phyloP scores from a whole-genome alignment of 345 rosid genomes.

The Populus nigra region DNA sequence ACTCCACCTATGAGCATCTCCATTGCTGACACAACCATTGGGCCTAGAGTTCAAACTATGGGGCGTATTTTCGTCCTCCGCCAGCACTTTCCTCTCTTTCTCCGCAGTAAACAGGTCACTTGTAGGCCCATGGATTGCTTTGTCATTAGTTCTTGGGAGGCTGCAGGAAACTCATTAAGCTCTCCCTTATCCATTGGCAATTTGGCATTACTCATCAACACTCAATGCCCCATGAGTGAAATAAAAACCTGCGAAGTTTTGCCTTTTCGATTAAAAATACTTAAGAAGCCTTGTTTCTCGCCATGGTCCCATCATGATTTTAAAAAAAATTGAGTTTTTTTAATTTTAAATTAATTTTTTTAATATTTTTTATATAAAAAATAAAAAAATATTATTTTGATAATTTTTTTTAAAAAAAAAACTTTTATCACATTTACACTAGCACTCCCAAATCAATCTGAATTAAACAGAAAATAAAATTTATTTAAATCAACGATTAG shows the following conservation, averaged over 20 bases:
- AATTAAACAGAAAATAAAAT: not conserved
- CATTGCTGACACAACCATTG: conserved; percentile 25
- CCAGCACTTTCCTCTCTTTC: conserved; percentile 48
- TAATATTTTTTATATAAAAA: too few relatives aligned
- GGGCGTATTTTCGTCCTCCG: conserved; percentile 36
- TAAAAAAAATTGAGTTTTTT: too few relatives aligned
- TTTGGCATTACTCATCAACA: conserved; percentile 74
- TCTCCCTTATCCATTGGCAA: conserved; percentile 79
- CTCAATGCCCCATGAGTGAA: conserved; percentile 70
- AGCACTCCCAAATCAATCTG: too few relatives aligned
- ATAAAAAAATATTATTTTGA: too few relatives aligned
- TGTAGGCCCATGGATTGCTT: conserved; percentile 76
- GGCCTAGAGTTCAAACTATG: conserved; percentile 25
- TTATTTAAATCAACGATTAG: too few relatives aligned
- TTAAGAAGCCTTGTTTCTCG: too few relatives aligned
- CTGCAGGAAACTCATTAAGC: conserved; percentile 65
- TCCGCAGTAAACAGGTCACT: conserved; percentile 57
- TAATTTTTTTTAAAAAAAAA: too few relatives aligned
- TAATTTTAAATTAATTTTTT: too few relatives aligned
- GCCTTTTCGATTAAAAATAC: not conserved
- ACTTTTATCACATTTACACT: too few relatives aligned
- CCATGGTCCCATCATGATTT: too few relatives aligned
- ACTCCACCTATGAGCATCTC: conserved; percentile 49
- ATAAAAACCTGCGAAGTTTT: conserved; percentile 58
- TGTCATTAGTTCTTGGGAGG: conserved; percentile 94